phyloP scores from a whole-genome alignment of 257 asterid genomes.

The Nicotiana knightiana region DNA sequence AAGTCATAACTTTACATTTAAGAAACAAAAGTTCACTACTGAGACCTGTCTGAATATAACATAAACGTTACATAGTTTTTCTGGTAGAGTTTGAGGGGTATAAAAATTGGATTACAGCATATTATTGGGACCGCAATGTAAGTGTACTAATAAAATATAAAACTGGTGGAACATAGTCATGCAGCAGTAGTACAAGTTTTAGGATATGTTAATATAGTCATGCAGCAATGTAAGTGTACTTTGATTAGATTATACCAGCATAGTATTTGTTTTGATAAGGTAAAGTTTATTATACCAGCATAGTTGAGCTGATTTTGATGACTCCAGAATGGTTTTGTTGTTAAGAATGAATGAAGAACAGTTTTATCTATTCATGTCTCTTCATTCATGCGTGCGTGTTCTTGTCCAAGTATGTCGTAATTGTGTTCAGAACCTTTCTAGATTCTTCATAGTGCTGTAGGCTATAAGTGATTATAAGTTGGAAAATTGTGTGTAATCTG shows the following conservation, averaged over 20 bases:
- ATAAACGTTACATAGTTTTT: not conserved
- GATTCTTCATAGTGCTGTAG: not conserved
- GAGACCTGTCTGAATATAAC: not conserved
- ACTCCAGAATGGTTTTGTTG: not conserved
- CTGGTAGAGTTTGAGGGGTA: not conserved
- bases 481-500: not conserved
- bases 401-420: not conserved
- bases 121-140: not conserved
- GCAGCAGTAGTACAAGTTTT: not conserved
- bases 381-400: not conserved
- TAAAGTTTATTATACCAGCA: not conserved
- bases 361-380: not conserved
- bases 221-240: not conserved
- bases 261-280: not conserved
- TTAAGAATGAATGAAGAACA: not conserved
- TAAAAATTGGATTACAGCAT: not conserved
- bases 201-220: not conserved
- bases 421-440: not conserved
- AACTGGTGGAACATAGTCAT: not conserved
- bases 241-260: not conserved
- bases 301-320: not conserved
- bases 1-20: not conserved
- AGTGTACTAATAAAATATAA: not conserved
- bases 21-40: not conserved
- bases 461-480: not conserved